Evolutionary conservation across 129 eudicot species (phyloP).

Genomic region (Apium graveolens): DNA sequence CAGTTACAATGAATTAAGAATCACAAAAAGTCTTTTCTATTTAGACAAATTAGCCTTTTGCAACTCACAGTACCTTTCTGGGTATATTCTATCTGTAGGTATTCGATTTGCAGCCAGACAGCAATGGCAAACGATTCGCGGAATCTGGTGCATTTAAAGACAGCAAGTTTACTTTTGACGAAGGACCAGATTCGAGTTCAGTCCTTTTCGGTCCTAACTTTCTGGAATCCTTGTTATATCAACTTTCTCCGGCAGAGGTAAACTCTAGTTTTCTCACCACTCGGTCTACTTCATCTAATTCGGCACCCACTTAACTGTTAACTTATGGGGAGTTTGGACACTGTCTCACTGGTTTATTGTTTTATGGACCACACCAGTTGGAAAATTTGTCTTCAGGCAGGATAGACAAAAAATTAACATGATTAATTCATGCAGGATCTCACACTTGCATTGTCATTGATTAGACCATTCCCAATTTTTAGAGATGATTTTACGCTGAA

Average conservation of each 20-base stretch:
- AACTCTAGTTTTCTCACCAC: too few relatives aligned
- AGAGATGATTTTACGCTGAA: constrained; percentile 3
- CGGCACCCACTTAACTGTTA: background rate
- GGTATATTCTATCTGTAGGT: background rate
- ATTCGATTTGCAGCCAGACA: background rate
- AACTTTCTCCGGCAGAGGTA: constrained; percentile 28
- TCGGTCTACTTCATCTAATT: background rate
- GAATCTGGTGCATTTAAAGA: constrained; percentile 8
- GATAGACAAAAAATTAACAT: background rate
- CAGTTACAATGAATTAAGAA: too few relatives aligned
- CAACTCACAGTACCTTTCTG: background rate
- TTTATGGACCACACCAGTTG: background rate
- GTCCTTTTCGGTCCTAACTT: constrained; percentile 19
- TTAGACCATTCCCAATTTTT: constrained; percentile 13
- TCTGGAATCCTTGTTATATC: constrained; percentile 7
- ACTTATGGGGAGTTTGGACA: background rate
- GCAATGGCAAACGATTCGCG: background rate
- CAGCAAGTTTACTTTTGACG: constrained; percentile 3
- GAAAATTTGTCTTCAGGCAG: background rate
- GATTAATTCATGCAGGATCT: constrained; percentile 15
- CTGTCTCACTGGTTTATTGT: background rate
- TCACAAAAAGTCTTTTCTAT: too few relatives aligned
- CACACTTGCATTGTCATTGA: constrained; percentile 18
- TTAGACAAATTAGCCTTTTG: background rate
- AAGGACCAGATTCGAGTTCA: constrained; percentile 23